Conservation (phyloP, 2,329 filamentous ascomycete species). For the Verticillium nonalfalfae region DNA sequence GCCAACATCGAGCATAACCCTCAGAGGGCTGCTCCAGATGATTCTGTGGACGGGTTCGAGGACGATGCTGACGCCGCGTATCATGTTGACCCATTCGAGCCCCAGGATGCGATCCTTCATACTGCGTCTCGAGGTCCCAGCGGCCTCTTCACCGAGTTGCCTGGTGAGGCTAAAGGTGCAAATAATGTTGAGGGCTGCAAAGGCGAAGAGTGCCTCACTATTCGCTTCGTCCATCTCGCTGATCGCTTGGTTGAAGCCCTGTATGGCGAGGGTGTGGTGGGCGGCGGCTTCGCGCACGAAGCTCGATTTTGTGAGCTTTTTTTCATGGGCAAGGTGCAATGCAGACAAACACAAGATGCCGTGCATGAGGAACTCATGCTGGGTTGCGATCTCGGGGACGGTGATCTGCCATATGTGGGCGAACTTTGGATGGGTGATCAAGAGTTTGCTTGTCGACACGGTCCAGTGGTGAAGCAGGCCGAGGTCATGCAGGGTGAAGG, state of each 20-base stretch:
- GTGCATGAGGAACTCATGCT: constrained; percentile 8
- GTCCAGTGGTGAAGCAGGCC: constrained; percentile 13
- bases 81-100: constrained; percentile 14
- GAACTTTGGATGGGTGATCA: neutral
- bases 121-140: neutral
- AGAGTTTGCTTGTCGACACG: constrained; percentile 1
- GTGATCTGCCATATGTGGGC: constrained; percentile 6
- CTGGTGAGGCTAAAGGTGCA: constrained; percentile 7
- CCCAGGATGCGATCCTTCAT: constrained; percentile 10
- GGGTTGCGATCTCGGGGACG: constrained; percentile 9
- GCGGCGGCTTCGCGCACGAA: constrained; percentile 1
- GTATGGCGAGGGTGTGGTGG: constrained; percentile 6
- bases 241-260: constrained; percentile 5
- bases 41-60: constrained; percentile 3
- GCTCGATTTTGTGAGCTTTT: neutral
- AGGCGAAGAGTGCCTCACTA: constrained; percentile 8
- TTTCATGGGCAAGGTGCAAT: constrained; percentile 6
- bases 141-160: neutral
- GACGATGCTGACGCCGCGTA: constrained; percentile 11
- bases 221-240: constrained; percentile 1
- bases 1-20: constrained; percentile 3
- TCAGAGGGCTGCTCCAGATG: constrained; percentile 6
- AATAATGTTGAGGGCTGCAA: constrained; percentile 8
- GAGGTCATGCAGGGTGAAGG: constrained; percentile 8
- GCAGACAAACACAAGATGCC: constrained; percentile 10